phyloP scores from a whole-genome alignment of 306 rosid genomes.

The Styphnolobium japonicum region DNA sequence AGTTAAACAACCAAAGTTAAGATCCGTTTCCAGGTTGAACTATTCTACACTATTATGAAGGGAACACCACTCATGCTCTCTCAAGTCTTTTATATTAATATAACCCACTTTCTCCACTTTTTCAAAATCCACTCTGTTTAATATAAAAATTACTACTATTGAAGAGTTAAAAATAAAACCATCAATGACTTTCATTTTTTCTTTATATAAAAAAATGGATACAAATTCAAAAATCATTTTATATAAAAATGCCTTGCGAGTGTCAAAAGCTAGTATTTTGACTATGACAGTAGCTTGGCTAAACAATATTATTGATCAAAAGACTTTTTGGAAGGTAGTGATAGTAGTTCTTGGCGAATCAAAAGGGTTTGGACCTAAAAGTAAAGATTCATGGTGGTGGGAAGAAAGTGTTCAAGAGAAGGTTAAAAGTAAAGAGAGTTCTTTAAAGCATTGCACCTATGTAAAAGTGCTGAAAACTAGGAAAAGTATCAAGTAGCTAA shows the following conservation, averaged over 20 bases:
- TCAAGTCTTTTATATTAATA: not conserved
- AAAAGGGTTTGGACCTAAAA: not conserved
- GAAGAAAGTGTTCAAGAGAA: not conserved
- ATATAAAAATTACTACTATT: not conserved
- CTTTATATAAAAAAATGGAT: not conserved
- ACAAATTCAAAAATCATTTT: not conserved
- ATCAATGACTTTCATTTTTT: not conserved
- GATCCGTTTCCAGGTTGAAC: not conserved
- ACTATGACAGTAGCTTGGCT: not conserved
- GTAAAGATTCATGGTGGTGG: not conserved
- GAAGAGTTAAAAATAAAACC: not conserved
- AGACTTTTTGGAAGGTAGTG: not conserved
- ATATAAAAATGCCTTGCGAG: not conserved
- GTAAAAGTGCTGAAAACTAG: not conserved
- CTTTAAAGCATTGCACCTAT: not conserved
- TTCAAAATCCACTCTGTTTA: constrained; percentile 5
- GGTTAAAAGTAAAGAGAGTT: not conserved
- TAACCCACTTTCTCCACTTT: constrained; percentile 10
- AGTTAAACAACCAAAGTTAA: constrained; percentile 7
- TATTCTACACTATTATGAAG: not conserved
- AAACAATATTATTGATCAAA: constrained; percentile 6
- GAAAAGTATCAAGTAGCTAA: not conserved
- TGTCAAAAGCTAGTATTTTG: constrained; percentile 1
- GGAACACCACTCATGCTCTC: not conserved
- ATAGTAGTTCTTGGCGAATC: constrained; percentile 10